Evolutionary conservation across 1,284 basidiomycete species (phyloP).

Genomic region (Moesziomyces parantarcticus): DNA sequence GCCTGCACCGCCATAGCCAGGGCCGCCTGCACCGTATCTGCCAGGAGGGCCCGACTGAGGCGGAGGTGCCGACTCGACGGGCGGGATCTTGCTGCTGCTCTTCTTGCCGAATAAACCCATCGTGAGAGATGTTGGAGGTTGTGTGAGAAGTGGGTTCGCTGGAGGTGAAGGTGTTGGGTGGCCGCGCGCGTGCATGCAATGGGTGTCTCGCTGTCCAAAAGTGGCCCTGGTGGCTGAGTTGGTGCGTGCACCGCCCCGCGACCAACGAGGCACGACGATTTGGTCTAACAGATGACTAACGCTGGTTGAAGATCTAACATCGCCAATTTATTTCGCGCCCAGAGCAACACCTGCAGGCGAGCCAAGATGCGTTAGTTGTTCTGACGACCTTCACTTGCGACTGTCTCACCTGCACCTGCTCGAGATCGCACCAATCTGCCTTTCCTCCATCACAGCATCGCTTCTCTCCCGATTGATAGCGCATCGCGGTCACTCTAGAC

Average conservation of each 20-base stretch:
- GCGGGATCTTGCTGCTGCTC: slow-evolving; percentile 41
- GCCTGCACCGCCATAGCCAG: slow-evolving; percentile 20
- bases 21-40: slow-evolving; percentile 24
- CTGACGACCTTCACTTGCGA: background rate
- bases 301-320: too few relatives aligned
- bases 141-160: background rate
- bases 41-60: slow-evolving; percentile 17
- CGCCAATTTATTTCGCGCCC: background rate
- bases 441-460: too few relatives aligned
- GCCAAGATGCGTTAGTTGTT: background rate
- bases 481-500: too few relatives aligned
- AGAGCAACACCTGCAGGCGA: background rate
- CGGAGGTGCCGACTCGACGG: slow-evolving; percentile 27
- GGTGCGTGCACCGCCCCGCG: background rate
- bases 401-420: too few relatives aligned
- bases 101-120: slow-evolving; percentile 53
- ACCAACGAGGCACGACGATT: background rate
- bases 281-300: background rate
- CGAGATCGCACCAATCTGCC: too few relatives aligned
- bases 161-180: too few relatives aligned
- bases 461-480: too few relatives aligned
- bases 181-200: too few relatives aligned
- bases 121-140: background rate
- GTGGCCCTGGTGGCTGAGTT: background rate
- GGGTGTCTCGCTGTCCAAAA: background rate